A percentile compares a stretch with the other conserved stretches of the same genome.
Conservation (phyloP, 2,329 filamentous ascomycete genomes). For the Alternaria sp. region DNA sequence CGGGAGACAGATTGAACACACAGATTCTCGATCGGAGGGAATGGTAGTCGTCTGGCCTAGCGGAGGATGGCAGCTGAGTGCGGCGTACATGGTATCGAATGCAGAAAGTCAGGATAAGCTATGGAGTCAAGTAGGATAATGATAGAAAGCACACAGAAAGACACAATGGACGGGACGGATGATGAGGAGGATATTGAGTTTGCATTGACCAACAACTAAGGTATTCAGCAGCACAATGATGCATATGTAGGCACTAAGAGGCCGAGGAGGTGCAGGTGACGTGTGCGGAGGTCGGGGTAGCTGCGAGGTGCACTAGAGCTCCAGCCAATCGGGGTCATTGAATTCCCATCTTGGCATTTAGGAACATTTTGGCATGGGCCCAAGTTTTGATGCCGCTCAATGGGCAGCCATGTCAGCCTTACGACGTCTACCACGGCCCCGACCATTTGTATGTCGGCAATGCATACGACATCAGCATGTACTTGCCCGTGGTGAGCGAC, state of each 20-base stretch:
- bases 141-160: background rate
- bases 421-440: constrained; percentile 35
- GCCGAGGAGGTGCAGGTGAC: constrained; percentile 24
- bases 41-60: constrained; percentile 76
- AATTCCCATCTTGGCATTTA: constrained; percentile 17
- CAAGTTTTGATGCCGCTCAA: constrained; percentile 14
- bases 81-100: constrained; percentile 54
- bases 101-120: background rate
- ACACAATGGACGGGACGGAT: constrained; percentile 1
- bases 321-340: constrained; percentile 26
- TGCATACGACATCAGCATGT: constrained; percentile 33
- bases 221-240: background rate
- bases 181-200: background rate
- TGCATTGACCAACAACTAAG: constrained; percentile 8
- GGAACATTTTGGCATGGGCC: constrained; percentile 26
- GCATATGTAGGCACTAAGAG: constrained; percentile 9
- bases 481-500: constrained; percentile 20
- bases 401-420: constrained; percentile 39
- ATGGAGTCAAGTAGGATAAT: background rate
- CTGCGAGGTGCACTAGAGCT: constrained; percentile 13
- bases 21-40: constrained; percentile 47
- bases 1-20: constrained; percentile 26
- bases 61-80: constrained; percentile 70
- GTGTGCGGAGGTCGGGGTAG: constrained; percentile 29
- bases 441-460: constrained; percentile 35